Evolutionary conservation across 306 rosid genomes (phyloP).

Genomic region (Herpetospermum pedunculosum): DNA sequence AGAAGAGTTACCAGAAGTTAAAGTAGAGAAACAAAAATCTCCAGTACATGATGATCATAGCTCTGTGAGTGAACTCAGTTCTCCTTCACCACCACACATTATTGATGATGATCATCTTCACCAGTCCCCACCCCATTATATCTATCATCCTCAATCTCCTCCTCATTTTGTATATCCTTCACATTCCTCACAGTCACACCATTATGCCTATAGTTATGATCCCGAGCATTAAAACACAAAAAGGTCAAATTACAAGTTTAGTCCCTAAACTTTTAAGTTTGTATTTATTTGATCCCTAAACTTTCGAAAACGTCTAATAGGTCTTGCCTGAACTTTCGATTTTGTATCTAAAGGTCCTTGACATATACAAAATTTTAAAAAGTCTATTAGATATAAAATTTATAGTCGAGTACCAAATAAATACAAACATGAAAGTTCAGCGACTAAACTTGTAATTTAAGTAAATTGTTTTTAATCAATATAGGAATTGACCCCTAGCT

Average conservation of each 20-base stretch:
- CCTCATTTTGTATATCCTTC: slow-evolving; percentile 27
- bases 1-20: slow-evolving; percentile 46
- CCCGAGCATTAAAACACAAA: background rate
- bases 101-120: slow-evolving; percentile 16
- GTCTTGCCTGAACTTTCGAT: no score
- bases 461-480: no score
- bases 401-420: no score
- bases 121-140: slow-evolving; percentile 34
- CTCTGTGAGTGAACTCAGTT: slow-evolving; percentile 38
- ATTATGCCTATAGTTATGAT: slow-evolving; percentile 8
- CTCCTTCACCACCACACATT: slow-evolving; percentile 40
- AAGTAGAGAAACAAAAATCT: slow-evolving; percentile 64
- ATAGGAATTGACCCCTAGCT: background rate
- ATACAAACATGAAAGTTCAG: no score
- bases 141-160: slow-evolving; percentile 32
- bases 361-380: no score
- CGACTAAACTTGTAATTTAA: no score
- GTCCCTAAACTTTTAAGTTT: no score
- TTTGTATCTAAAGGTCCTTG: no score
- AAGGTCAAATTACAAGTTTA: no score
- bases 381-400: no score
- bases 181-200: slow-evolving; percentile 16
- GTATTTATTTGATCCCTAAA: no score
- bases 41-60: slow-evolving; percentile 14
- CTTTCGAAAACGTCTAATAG: no score